Base-by-base conservation (phyloP, 23 red algal genomes). In the Porphyridium purpureum region DNA sequence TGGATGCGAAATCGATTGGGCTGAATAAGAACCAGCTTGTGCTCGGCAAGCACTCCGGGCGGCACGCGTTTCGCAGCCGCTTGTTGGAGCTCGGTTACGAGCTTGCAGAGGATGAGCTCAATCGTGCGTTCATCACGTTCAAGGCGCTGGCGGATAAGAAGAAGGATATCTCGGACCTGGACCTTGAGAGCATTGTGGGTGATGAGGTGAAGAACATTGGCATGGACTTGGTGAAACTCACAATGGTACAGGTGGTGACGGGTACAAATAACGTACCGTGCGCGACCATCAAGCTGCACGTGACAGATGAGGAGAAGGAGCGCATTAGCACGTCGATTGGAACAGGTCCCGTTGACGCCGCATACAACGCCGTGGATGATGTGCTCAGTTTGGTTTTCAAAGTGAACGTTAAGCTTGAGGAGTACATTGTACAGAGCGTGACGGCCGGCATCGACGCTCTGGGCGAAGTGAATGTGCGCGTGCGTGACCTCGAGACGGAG, bases 131-230 rank as follows among this genome's bases (percentile, higher is more conserved):
- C 74, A 1, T 57, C 24, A 64, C 79, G 27, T 98, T 98, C 65
- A 98, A 98, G 57, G 90, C 81, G 4, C 59, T 98, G 17, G 90
- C 90, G 7, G 90, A 98, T 50, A 79, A 62, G 2, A 98, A 98
- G 61, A 83, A 83, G 57, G 74, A 75, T 4, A 67, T 98, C 2
- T 80, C 90, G 11, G 67, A 69, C 23, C 38, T 38, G 33, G 90
- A 98, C 58, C 54, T 98, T 56, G 62, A 80, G 60, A 64, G 71
- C 51, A 69, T 98, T 68, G 81, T 98, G 5, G 81, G 72, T 56
- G 79, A 80, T 75, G 90, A 85, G 41, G 66, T 98, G 8, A 69
- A 66, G 33, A 58, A 55, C 22, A 64, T 93, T 38, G 84, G 81
- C 19, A 52, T 52, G 4, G 60, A 70, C 5, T 28, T 50, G 15